These are phyloP conservation scores for Mortierella sp. DNA, from an alignment of 371 early-diverging fungal species.

Conservation along the genomic window DNA sequence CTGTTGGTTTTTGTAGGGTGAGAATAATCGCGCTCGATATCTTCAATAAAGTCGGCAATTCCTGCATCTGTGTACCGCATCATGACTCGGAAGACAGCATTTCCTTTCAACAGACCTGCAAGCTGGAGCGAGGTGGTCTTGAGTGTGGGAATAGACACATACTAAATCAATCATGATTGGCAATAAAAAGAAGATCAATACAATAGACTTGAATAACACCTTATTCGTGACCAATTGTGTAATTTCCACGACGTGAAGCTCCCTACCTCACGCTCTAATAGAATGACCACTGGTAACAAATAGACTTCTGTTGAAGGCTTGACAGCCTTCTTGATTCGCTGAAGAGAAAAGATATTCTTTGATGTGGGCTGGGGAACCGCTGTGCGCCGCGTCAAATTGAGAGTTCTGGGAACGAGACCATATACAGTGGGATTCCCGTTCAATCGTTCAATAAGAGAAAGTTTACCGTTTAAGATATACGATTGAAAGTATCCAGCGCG, in stretches of 20 bases:
- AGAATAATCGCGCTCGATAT: constrained; percentile 47
- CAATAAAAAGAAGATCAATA: neutral
- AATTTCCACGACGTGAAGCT: neutral
- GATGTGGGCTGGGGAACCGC: constrained; percentile 33
- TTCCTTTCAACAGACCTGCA: constrained; percentile 65
- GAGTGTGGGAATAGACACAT: constrained; percentile 59
- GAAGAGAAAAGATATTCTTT: constrained; percentile 50
- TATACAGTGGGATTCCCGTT: neutral
- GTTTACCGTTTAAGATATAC: neutral
- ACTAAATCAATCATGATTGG: constrained; percentile 50
- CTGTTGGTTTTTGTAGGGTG: constrained; percentile 9
- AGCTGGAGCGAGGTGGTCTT: constrained; percentile 62
- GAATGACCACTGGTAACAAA: constrained; percentile 43
- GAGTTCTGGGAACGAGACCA: constrained; percentile 11
- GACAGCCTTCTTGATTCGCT: constrained; percentile 38
- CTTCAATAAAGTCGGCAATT: constrained; percentile 59
- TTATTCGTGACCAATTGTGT: too few relatives aligned
- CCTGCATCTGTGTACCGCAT: constrained; percentile 60
- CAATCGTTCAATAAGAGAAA: neutral
- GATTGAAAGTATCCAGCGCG: neutral
- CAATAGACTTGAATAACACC: too few relatives aligned
- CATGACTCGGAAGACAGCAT: constrained; percentile 63
- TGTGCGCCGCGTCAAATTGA: constrained; percentile 53
- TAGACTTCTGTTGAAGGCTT: constrained; percentile 48
- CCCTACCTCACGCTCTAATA: constrained; percentile 53